Conservation (phyloP, 257 asterid species). For the Solanum pennellii region DNA sequence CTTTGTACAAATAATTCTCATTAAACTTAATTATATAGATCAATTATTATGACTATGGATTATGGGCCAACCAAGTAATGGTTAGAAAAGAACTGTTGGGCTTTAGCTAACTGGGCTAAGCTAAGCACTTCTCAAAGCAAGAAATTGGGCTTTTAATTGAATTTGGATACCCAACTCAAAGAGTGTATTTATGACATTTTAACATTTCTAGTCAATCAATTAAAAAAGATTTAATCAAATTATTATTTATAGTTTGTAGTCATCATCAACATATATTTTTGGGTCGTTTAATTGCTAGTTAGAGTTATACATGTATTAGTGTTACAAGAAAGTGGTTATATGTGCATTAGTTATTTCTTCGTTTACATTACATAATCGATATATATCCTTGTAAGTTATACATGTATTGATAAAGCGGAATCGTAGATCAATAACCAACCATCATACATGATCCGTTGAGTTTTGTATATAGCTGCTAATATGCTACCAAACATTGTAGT, state of each 20-base stretch:
- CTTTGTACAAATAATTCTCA: neutral
- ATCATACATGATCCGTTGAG: too few relatives aligned
- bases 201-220: neutral
- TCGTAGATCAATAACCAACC: too few relatives aligned
- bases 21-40: neutral
- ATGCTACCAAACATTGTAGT: too few relatives aligned
- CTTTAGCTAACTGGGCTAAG: neutral
- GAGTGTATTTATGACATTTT: neutral
- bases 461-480: too few relatives aligned
- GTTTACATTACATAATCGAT: neutral
- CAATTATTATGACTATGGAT: neutral
- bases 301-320: neutral
- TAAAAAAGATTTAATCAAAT: neutral
- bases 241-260: neutral
- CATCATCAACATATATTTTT: neutral
- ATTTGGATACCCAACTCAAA: neutral
- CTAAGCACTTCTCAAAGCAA: neutral
- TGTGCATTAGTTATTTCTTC: neutral
- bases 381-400: too few relatives aligned
- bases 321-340: neutral
- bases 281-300: fast-evolving
- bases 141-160: neutral
- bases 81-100: neutral
- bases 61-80: neutral
- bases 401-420: too few relatives aligned